Evolutionary conservation across 2,329 filamentous ascomycete species (phyloP), one percentile per base, ranked within the genome.

Genomic region (Fonsecaea nubica): DNA sequence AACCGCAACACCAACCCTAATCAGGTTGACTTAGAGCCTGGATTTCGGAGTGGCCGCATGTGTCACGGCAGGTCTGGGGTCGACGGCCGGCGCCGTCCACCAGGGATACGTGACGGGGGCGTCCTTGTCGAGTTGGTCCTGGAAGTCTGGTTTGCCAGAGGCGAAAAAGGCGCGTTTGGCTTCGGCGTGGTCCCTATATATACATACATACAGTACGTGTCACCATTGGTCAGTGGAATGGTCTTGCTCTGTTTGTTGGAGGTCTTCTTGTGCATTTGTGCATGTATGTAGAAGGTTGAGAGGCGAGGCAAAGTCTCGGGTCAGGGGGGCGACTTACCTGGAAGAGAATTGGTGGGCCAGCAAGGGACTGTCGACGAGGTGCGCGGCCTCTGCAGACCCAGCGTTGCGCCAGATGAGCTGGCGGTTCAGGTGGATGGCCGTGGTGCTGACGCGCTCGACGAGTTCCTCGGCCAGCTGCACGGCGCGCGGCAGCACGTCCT

Each of bases 381-480:
- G 88, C 62, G 88, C 85, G 48, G 81, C 87, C 78, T 92, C 89
- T 0, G 89, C 83, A 35, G 81, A 84, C 56, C 77, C 48, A 0
- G 42, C 32, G 13, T 50, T 50, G 2, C 62, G 40, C 80, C 82
- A 90, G 78, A 91, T 87, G 81, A 91, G 77, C 73, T 90, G 88
- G 76, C 84, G 84, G 85, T 89, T 90, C 64, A 90, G 74, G 63
- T 84, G 81, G 15, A 84, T 85, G 57, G 85, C 85, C 10, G 90
- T 84, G 1, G 77, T 75, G 74, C 86, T 89, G 40, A 85, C 86
- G 68, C 89, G 88, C 65, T 76, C 76, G 1, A 84, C 86, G 45
- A 90, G 82, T 60, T 90, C 88, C 33, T 83, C 80, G 2, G 89
- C 89, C 18, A 90, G 78, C 72, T 83, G 82, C 54, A 91, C 76